Evolutionary conservation across 179 eudicot species (phyloP).

Genomic region (Heliamphora pulchella): DNA sequence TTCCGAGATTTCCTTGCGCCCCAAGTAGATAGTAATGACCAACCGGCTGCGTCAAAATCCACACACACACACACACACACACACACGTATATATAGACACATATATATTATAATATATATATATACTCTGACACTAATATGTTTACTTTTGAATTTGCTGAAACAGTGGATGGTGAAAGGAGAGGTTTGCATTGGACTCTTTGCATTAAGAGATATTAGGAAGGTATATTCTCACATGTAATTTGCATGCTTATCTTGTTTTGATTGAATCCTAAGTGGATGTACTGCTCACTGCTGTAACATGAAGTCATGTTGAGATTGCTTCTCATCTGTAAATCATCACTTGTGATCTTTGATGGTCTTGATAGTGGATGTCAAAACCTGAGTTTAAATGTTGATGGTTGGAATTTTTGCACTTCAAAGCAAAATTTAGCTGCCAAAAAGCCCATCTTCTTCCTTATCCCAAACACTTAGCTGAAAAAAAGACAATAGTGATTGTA

Average conservation of each 20-base stretch:
- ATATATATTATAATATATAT: too few species aligned
- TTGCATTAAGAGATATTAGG: slow-evolving; percentile 68
- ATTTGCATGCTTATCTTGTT: background rate
- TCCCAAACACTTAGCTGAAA: too few species aligned
- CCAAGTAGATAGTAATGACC: too few species aligned
- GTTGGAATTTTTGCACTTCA: slow-evolving; percentile 3
- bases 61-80: too few species aligned
- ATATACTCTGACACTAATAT: background rate
- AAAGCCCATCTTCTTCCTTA: background rate
- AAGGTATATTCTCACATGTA: slow-evolving; percentile 43
- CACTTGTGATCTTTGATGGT: background rate
- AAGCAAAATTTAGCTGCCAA: background rate
- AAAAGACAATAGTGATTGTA: too few species aligned
- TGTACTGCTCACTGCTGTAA: background rate
- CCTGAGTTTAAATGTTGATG: background rate
- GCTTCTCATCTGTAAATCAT: background rate
- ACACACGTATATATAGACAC: too few species aligned
- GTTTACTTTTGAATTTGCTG: slow-evolving; percentile 17
- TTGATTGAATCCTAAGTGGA: background rate
- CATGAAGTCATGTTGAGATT: background rate
- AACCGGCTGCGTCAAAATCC: too few species aligned
- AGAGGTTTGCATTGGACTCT: slow-evolving; percentile 92
- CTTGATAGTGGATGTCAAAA: background rate
- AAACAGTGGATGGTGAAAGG: slow-evolving; percentile 99
- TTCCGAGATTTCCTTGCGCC: too few species aligned